Base-by-base conservation (phyloP, 2,329 filamentous ascomycete genomes). In the Aspergillus fumigatus region DNA sequence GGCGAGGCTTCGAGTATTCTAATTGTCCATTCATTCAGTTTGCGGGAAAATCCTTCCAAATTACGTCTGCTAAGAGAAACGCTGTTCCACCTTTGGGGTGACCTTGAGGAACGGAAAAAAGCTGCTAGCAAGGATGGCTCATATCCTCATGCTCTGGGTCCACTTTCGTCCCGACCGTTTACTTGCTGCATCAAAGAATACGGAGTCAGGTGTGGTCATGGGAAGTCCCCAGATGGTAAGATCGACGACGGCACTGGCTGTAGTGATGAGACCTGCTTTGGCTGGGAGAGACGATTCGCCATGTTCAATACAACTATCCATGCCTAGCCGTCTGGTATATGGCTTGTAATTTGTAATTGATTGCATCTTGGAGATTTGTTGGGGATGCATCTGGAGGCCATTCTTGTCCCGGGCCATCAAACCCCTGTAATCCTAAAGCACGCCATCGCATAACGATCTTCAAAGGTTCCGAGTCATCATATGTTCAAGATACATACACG, bases 51-150 rank as follows among this genome's bases (percentile, higher is more conserved):
- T 48, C 64, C 72, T 2, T 52, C 70, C 0, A 66, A 74, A 1
- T 75, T 94, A 1, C 69, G 65, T 3, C 60, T 70, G 6, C 74
- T 97, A 4, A 82, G 84, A 51, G 84, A 95, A 63, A 86, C 83
- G 63, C 78, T 97, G 54, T 93, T 88, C 68, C 76, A 84, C 38
- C 78, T 97, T 1, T 97, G 93, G 92, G 93, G 93, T 1, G 84
- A 96, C 59, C 78, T 97, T 1, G 86, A 92, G 67, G 90, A 96
- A 68, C 71, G 77, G 50, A 90, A 89, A 45, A 65, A 66, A 2
- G 69, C 64, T n/a, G 64, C 70, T 2, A 62, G 71, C 21, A 58
- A 61, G n/a, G 51, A 48, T 40, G 54, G 56, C 45, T 61, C 59
- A 48, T 52, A 63, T 47, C 38, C 56, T n/a, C 51, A 55, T 21